phyloP scores from a whole-genome alignment of 148 eudicot genomes.

The Spergularia marina region DNA sequence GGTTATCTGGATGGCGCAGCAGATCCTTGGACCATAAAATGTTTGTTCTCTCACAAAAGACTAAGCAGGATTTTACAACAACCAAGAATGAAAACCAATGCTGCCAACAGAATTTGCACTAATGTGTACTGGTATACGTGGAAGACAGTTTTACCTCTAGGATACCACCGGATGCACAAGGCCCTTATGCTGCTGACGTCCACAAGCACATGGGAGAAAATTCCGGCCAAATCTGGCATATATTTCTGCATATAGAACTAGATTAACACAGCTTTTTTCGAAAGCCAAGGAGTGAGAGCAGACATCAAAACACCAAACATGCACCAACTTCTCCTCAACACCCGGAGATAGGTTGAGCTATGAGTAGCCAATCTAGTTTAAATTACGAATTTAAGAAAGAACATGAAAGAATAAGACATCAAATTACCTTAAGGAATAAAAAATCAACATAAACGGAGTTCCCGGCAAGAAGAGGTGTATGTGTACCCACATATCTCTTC shows the following conservation, averaged over 20 bases:
- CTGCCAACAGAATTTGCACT: background rate
- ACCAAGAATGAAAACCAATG: background rate
- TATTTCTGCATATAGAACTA: constrained; percentile 60
- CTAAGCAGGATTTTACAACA: background rate
- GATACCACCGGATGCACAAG: constrained; percentile 81
- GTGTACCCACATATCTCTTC: constrained; percentile 50
- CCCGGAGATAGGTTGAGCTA: too few species aligned
- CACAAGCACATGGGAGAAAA: constrained; percentile 78
- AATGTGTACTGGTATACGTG: background rate
- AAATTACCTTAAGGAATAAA: constrained; percentile 64
- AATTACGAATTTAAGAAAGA: too few species aligned
- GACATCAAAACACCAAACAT: too few species aligned
- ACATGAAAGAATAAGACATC: background rate
- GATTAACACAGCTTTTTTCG: constrained; percentile 7
- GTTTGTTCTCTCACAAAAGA: background rate
- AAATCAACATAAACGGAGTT: constrained; percentile 71
- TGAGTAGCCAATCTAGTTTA: too few species aligned
- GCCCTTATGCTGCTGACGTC: constrained; percentile 94
- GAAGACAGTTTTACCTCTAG: constrained; percentile 52
- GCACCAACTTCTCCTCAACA: too few species aligned
- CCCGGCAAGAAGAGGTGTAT: constrained; percentile 73
- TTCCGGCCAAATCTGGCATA: constrained; percentile 87
- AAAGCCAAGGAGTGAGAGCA: background rate
- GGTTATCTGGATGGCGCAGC: background rate
- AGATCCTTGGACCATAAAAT: background rate